phyloP scores from a whole-genome alignment of 768 basidiomycete genomes.

The Kwoniella pini region DNA sequence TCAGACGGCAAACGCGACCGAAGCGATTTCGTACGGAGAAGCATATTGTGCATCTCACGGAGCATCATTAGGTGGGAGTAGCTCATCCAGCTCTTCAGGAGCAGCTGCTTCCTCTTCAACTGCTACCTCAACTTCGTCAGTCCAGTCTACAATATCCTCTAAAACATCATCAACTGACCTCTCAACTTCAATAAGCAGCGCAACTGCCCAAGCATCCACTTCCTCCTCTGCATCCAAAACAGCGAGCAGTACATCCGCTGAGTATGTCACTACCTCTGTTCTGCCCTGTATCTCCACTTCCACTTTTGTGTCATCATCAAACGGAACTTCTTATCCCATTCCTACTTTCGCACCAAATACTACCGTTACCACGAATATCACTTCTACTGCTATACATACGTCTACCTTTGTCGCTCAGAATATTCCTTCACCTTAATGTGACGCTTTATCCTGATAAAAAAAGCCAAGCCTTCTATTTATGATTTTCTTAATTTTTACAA shows the following conservation, averaged over 20 bases:
- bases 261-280: too few relatives aligned
- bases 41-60: constrained; percentile 17
- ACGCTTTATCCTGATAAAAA: too few relatives aligned
- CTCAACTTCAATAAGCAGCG: too few relatives aligned
- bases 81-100: constrained; percentile 1
- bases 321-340: not conserved
- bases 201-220: too few relatives aligned
- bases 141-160: too few relatives aligned
- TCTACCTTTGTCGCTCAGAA: too few relatives aligned
- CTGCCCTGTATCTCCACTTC: too few relatives aligned
- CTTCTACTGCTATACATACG: too few relatives aligned
- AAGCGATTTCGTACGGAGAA: constrained; percentile 22
- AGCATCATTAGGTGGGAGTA: not conserved
- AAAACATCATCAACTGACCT: too few relatives aligned
- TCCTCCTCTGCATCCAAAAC: not conserved
- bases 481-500: too few relatives aligned
- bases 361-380: not conserved
- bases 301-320: not conserved
- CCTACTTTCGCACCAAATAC: not conserved
- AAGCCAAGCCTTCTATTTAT: too few relatives aligned
- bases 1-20: constrained; percentile 16
- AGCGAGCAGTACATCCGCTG: not conserved
- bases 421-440: too few relatives aligned
- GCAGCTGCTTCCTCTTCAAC: constrained; percentile 4
- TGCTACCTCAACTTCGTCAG: constrained; percentile 6